phyloP scores from a whole-genome alignment of 2,329 filamentous ascomycete genomes.

The Phialocephala subalpina region DNA sequence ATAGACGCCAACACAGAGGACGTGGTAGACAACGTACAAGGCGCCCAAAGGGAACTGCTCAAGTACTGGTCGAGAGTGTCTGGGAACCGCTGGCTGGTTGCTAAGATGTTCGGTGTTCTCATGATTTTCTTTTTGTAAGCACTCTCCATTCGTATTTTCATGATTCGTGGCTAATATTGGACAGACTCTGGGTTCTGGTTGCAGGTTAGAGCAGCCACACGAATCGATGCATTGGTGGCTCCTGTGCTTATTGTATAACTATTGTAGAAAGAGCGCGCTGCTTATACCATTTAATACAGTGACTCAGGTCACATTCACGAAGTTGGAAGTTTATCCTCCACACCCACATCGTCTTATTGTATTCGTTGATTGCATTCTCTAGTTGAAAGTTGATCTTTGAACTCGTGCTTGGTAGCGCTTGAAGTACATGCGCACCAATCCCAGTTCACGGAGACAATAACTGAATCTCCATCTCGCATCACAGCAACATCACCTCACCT shows the following conservation, averaged over 20 bases:
- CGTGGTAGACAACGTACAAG: constrained; percentile 97
- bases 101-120: constrained; percentile 86
- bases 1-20: constrained; percentile 98
- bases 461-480: background rate
- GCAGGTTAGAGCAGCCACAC: constrained; percentile 30
- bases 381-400: no score
- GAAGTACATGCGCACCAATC: background rate
- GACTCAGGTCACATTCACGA: background rate
- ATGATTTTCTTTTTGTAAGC: constrained; percentile 89
- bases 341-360: background rate
- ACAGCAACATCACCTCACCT: background rate
- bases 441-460: background rate
- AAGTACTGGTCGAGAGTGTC: constrained; percentile 97
- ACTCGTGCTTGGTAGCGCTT: background rate
- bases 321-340: background rate
- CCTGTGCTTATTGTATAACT: constrained; percentile 30
- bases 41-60: constrained; percentile 91
- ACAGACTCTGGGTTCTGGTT: constrained; percentile 43
- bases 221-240: constrained; percentile 21
- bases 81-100: constrained; percentile 94
- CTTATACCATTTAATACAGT: constrained; percentile 30
- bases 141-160: constrained; percentile 4
- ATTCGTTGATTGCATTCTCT: background rate
- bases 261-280: constrained; percentile 29
- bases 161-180: constrained; percentile 9